phyloP scores from a whole-genome alignment of 768 basidiomycete species.

The Xerocomellus chrysenteron region DNA sequence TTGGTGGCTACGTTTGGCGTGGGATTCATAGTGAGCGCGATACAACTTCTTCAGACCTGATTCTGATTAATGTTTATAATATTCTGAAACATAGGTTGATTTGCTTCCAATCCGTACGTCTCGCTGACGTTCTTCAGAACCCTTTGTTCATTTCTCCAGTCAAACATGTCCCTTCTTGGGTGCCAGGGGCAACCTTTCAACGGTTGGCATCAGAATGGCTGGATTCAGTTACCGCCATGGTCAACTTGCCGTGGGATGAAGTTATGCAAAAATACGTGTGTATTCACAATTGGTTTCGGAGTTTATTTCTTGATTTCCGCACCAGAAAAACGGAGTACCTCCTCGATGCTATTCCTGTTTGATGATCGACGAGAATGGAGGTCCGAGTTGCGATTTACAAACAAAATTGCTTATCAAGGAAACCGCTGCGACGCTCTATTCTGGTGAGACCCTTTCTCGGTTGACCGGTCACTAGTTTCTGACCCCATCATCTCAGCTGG shows the following conservation, averaged over 20 bases:
- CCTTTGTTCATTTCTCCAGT: neutral
- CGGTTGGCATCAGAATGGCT: conserved; percentile 2
- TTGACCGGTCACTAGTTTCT: neutral
- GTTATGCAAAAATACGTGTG: conserved; percentile 3
- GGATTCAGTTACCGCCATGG: conserved; percentile 1
- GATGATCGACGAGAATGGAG: conserved; percentile 7
- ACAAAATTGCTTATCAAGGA: conserved; percentile 4
- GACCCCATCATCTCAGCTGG: neutral
- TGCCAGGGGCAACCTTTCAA: conserved; percentile 3
- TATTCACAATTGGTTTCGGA: neutral
- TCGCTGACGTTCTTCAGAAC: too few relatives aligned
- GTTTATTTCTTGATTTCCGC: neutral
- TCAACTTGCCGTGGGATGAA: conserved; percentile 4
- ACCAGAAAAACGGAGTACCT: neutral
- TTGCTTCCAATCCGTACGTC: conserved; percentile 1
- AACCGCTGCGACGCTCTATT: conserved; percentile 2
- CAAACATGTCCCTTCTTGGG: conserved; percentile 4
- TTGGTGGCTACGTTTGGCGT: conserved; percentile 5
- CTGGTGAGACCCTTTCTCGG: neutral
- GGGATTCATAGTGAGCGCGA: neutral
- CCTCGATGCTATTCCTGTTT: neutral
- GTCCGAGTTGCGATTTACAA: neutral
- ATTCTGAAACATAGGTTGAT: conserved; percentile 1
- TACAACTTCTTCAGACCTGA: neutral
- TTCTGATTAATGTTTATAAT: neutral